These are phyloP conservation scores for Aspergillus clavatus DNA, from an alignment of 2,329 filamentous ascomycete species.

Conservation along the genomic window DNA sequence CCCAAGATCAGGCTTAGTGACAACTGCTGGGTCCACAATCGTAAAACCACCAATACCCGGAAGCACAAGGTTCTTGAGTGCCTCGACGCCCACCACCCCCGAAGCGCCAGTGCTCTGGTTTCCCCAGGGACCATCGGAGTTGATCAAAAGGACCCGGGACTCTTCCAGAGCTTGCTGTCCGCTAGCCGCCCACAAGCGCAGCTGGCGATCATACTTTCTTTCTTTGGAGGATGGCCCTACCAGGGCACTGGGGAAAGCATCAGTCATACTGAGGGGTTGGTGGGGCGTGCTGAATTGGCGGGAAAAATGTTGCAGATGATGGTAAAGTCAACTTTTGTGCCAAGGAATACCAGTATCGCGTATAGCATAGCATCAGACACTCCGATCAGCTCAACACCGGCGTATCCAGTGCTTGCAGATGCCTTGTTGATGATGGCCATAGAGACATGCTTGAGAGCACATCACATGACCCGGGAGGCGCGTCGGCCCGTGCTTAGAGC, in stretches of 20 bases:
- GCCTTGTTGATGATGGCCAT: neutral
- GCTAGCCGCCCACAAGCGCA: conserved; percentile 89
- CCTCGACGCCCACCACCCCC: conserved; percentile 84
- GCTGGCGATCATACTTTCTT: conserved; percentile 87
- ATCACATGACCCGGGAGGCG: neutral
- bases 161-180: conserved; percentile 88
- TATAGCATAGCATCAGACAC: neutral
- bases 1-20: conserved; percentile 79
- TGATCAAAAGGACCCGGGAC: conserved; percentile 85
- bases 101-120: conserved; percentile 48
- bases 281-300: neutral
- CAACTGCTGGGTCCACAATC: conserved; percentile 73
- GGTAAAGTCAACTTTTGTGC: neutral
- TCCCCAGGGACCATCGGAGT: conserved; percentile 52
- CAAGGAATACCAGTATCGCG: neutral
- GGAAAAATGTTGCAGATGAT: neutral
- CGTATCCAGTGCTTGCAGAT: neutral
- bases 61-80: conserved; percentile 93
- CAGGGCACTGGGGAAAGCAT: conserved; percentile 32
- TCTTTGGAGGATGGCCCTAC: conserved; percentile 56
- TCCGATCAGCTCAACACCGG: neutral
- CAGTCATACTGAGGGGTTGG: conserved; percentile 27
- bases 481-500: neutral
- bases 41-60: conserved; percentile 89
- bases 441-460: neutral